phyloP scores from a whole-genome alignment of 169 alveolate species.

The Plasmodium knowlesi region DNA sequence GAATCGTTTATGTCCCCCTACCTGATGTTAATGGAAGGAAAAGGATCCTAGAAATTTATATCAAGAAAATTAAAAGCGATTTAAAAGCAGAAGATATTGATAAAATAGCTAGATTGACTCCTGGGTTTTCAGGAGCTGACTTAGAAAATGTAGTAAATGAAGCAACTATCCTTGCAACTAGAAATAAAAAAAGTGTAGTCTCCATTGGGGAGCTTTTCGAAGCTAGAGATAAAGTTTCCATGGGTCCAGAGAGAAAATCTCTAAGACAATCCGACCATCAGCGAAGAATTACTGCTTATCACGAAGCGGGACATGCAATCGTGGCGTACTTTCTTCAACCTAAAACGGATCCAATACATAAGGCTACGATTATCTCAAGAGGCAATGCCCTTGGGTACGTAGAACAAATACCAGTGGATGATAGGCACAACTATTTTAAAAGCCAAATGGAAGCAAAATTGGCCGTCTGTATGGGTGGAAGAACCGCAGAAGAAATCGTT shows the following conservation, averaged over 20 bases:
- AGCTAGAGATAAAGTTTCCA: constrained; percentile 94
- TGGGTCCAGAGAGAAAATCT: constrained; percentile 92
- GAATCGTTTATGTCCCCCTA: constrained; percentile 89
- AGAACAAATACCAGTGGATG: constrained; percentile 88
- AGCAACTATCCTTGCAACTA: constrained; percentile 89
- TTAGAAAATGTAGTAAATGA: constrained; percentile 91
- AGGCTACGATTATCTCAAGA: constrained; percentile 96
- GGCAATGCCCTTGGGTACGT: constrained; percentile 95
- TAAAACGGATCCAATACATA: constrained; percentile 93
- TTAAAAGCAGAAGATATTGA: constrained; percentile 80
- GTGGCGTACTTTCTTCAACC: constrained; percentile 91
- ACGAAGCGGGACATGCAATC: constrained; percentile 94
- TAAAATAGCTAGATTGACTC: constrained; percentile 84
- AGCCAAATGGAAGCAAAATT: constrained; percentile 92
- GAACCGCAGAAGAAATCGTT: constrained; percentile 95
- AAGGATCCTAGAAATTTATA: constrained; percentile 81
- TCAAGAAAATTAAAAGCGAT: constrained; percentile 77
- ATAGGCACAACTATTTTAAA: constrained; percentile 87
- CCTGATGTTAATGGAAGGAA: constrained; percentile 92
- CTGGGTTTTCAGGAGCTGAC: constrained; percentile 93
- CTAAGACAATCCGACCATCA: constrained; percentile 88
- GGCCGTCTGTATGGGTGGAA: constrained; percentile 97
- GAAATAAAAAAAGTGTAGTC: constrained; percentile 79
- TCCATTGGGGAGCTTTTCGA: constrained; percentile 88
- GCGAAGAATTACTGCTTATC: constrained; percentile 92